Percentiles rank a stretch among this genome's conserved stretches.
These are phyloP conservation scores for Scedosporium dehoogii DNA, from an alignment of 2,329 filamentous ascomycete species.

Conservation along the genomic window DNA sequence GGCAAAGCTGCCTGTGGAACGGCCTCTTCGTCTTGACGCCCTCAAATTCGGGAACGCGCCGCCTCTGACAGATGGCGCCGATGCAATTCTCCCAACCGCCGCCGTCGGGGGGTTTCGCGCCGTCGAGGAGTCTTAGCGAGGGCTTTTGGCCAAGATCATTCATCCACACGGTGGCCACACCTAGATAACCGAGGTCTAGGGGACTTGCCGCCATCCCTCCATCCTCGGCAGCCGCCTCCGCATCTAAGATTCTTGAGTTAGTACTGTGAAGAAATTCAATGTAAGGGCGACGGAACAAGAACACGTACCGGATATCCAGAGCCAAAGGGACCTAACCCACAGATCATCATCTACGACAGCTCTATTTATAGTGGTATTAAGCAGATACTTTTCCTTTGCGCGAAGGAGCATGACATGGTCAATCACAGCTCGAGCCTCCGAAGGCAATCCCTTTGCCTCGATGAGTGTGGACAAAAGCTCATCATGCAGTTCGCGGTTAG, in stretches of 20 bases:
- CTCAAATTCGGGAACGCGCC: slow-evolving; percentile 51
- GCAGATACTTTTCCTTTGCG: slow-evolving; percentile 52
- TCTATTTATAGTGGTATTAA: slow-evolving; percentile 55
- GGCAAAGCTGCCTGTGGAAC: slow-evolving; percentile 62
- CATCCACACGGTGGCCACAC: slow-evolving; percentile 62
- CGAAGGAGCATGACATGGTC: slow-evolving; percentile 51
- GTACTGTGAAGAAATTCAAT: neutral
- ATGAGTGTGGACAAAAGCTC: slow-evolving; percentile 35
- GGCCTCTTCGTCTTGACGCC: slow-evolving; percentile 55
- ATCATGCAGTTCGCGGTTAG: slow-evolving; percentile 45
- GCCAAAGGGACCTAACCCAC: slow-evolving; percentile 72
- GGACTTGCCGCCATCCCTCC: slow-evolving; percentile 60
- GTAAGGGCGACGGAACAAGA: slow-evolving; percentile 10
- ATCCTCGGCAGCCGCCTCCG: slow-evolving; percentile 52
- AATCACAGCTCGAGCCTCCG: slow-evolving; percentile 39
- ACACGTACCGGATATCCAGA: slow-evolving; percentile 54
- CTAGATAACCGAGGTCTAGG: slow-evolving; percentile 67
- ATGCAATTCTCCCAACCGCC: slow-evolving; percentile 53
- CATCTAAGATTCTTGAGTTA: slow-evolving; percentile 28
- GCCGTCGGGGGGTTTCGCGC: slow-evolving; percentile 34
- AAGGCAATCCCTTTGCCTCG: slow-evolving; percentile 35
- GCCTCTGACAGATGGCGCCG: slow-evolving; percentile 51
- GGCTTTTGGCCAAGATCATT: slow-evolving; percentile 50
- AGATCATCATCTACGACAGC: slow-evolving; percentile 60
- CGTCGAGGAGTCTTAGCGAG: slow-evolving; percentile 36